These are phyloP conservation scores for Mucor circinelloides DNA, from an alignment of 371 early-diverging fungal species.

Conservation along the genomic window DNA sequence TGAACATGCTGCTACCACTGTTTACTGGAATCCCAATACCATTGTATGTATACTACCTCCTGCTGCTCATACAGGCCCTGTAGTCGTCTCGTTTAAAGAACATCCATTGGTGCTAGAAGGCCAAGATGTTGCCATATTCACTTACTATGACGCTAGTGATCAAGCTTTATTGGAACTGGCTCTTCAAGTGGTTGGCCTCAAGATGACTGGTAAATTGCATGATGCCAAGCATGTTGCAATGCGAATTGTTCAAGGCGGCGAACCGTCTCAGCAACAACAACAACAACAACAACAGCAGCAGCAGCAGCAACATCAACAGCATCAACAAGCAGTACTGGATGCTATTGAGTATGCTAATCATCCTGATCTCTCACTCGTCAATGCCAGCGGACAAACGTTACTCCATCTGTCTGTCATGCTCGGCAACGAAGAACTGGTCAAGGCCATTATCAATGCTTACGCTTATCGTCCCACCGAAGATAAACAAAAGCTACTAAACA, in stretches of 20 bases:
- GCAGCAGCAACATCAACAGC: constrained; percentile 22
- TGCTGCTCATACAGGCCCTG: constrained; percentile 69
- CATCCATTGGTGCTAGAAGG: constrained; percentile 34
- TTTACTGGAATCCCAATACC: constrained; percentile 65
- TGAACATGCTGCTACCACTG: constrained; percentile 45
- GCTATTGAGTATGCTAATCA: background rate
- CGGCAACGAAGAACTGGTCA: constrained; percentile 19
- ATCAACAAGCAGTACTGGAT: background rate
- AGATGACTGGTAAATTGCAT: constrained; percentile 72
- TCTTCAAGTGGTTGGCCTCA: constrained; percentile 77
- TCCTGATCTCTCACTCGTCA: constrained; percentile 9
- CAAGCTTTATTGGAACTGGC: constrained; percentile 83
- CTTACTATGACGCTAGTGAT: constrained; percentile 70
- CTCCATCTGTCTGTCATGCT: constrained; percentile 40
- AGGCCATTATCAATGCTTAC: background rate
- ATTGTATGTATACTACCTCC: constrained; percentile 83
- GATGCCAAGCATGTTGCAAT: constrained; percentile 68
- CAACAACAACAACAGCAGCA: constrained; percentile 19
- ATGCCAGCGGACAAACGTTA: constrained; percentile 36
- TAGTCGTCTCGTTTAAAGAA: constrained; percentile 73
- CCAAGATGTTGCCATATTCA: constrained; percentile 53
- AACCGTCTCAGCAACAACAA: constrained; percentile 34
- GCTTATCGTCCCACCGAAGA: background rate
- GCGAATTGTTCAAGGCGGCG: constrained; percentile 59
- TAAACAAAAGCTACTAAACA: constrained; percentile 4